These are phyloP conservation scores for Simplicillium sp. DNA, from an alignment of 2,329 filamentous ascomycete genomes.

Conservation along the genomic window DNA sequence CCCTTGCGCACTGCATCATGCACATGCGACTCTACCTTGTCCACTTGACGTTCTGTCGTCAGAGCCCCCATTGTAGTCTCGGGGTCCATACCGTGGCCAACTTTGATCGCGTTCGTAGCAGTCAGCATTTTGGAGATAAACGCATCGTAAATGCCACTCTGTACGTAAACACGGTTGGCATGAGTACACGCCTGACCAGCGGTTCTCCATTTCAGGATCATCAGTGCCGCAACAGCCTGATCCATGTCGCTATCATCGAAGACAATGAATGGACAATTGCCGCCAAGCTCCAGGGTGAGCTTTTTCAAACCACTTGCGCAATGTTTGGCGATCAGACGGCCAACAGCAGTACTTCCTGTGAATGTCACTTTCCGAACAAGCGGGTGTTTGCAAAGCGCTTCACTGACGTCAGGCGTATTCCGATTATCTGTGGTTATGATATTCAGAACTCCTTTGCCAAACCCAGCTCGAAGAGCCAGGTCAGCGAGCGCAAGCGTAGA, in stretches of 20 bases:
- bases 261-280: slow-evolving; percentile 68
- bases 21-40: slow-evolving; percentile 54
- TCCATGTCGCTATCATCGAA: slow-evolving; percentile 70
- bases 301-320: slow-evolving; percentile 62
- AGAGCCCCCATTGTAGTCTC: background rate
- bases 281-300: slow-evolving; percentile 63
- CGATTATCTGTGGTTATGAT: too few species aligned
- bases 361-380: too few species aligned
- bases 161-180: slow-evolving; percentile 51
- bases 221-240: slow-evolving; percentile 53
- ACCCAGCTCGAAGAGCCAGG: slow-evolving; percentile 71
- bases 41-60: slow-evolving; percentile 20
- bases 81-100: slow-evolving; percentile 34
- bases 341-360: background rate
- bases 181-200: slow-evolving; percentile 66
- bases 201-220: slow-evolving; percentile 61
- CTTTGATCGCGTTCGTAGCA: slow-evolving; percentile 46
- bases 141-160: slow-evolving; percentile 48
- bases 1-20: slow-evolving; percentile 55
- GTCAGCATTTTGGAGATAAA: slow-evolving; percentile 40
- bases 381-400: slow-evolving; percentile 25
- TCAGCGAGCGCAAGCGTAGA: slow-evolving; percentile 79
- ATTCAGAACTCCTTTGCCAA: slow-evolving; percentile 58
- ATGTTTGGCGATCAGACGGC: slow-evolving; percentile 35
- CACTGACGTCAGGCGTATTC: slow-evolving; percentile 61